These are phyloP conservation scores for Xerocomellus intermedius DNA, from an alignment of 768 basidiomycete species.

Conservation along the genomic window DNA sequence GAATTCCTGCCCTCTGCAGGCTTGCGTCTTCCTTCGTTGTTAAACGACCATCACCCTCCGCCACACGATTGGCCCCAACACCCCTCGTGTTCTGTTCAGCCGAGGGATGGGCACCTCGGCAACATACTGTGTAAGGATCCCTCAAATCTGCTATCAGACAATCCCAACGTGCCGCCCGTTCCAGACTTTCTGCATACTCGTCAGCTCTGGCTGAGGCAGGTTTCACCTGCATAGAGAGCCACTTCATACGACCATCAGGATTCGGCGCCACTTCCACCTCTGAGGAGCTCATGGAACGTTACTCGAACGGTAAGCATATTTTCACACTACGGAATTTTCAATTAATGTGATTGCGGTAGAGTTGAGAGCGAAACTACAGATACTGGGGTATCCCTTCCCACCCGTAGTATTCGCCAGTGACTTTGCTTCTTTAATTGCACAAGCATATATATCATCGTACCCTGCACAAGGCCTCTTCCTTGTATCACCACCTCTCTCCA, in stretches of 20 bases:
- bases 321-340: no score
- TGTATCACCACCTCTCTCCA: constrained; percentile 51
- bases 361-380: constrained; percentile 28
- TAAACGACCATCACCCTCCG: no score
- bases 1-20: no score
- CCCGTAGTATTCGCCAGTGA: constrained; percentile 45
- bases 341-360: no score
- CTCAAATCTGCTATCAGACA: not conserved
- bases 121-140: constrained; percentile 36
- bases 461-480: constrained; percentile 19
- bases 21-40: no score
- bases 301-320: constrained; percentile 29
- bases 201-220: constrained; percentile 46
- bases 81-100: no score
- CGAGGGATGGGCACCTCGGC: constrained; percentile 42
- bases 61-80: no score
- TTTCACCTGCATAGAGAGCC: constrained; percentile 47
- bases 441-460: constrained; percentile 68
- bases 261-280: no score
- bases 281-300: constrained; percentile 18
- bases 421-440: constrained; percentile 36
- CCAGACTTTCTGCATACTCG: constrained; percentile 31
- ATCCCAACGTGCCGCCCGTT: not conserved
- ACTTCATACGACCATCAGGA: constrained; percentile 33
- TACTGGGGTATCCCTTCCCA: constrained; percentile 44